Percentiles rank a stretch among this genome's conserved stretches.
Evolutionary conservation across 129 eudicot species (phyloP).

Genomic region (Pittosporum tobira): DNA sequence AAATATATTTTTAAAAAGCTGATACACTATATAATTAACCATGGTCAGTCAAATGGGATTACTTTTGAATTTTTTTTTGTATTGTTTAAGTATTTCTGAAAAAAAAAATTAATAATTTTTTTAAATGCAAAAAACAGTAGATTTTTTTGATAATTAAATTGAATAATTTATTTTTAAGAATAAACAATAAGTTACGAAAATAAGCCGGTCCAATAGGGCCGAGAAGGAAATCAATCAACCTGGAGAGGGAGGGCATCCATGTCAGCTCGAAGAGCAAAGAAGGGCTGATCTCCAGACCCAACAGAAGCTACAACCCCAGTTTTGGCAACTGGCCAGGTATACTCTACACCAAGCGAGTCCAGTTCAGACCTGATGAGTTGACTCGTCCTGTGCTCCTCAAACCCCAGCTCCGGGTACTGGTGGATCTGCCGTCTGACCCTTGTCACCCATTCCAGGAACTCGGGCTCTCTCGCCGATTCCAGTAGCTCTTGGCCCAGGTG

Average conservation of each 20-base stretch:
- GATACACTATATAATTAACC: too few species aligned
- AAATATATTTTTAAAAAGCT: too few species aligned
- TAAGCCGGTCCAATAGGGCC: too few species aligned
- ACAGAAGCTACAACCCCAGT: constrained; percentile 55
- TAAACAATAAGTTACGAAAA: too few species aligned
- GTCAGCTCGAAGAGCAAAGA: constrained; percentile 57
- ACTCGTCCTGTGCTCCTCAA: constrained; percentile 51
- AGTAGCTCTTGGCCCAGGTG: constrained; percentile 32
- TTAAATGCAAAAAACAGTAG: too few species aligned
- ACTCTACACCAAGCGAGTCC: constrained; percentile 41
- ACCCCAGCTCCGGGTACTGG: constrained; percentile 50
- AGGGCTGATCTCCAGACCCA: constrained; percentile 43
- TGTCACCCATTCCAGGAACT: constrained; percentile 38
- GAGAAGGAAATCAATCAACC: constrained; percentile 23
- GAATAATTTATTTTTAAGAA: too few species aligned
- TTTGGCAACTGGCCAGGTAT: constrained; percentile 48
- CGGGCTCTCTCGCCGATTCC: constrained; percentile 36
- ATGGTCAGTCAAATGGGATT: too few species aligned
- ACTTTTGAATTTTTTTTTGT: too few species aligned
- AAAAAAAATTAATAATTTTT: too few species aligned
- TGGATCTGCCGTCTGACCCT: constrained; percentile 49
- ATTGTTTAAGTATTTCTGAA: too few species aligned
- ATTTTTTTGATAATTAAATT: too few species aligned
- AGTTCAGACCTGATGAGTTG: constrained; percentile 46
- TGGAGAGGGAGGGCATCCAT: constrained; percentile 65